Percentiles rank a stretch among this genome's conserved stretches.
phyloP scores from a whole-genome alignment of 2,329 filamentous ascomycete species.

The Pleurostoma richardsiae region DNA sequence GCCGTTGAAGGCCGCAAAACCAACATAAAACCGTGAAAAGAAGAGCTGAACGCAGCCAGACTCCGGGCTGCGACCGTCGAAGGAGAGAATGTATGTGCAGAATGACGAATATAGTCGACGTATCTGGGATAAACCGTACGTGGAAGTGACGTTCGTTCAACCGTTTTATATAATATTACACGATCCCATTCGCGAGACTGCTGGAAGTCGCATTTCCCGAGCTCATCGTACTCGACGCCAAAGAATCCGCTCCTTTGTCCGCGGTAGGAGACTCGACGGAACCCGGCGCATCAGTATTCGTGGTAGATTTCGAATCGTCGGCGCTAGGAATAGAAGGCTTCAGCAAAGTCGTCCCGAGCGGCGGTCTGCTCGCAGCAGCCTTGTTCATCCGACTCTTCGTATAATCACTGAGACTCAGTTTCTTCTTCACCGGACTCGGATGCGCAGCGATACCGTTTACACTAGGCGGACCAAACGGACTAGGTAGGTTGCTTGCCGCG shows the following conservation, averaged over 20 bases:
- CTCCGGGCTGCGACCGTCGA: not conserved
- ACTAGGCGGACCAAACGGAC: slow-evolving; percentile 34
- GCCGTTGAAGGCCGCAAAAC: too few relatives aligned
- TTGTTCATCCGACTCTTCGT: slow-evolving; percentile 55
- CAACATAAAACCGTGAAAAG: not conserved
- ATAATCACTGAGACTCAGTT: slow-evolving; percentile 62
- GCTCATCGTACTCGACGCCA: too few relatives aligned
- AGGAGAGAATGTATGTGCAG: not conserved
- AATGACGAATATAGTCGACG: too few relatives aligned
- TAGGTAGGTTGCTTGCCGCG: slow-evolving; percentile 30
- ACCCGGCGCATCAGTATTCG: slow-evolving; percentile 8
- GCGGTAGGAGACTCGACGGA: slow-evolving; percentile 7
- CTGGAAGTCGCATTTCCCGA: too few relatives aligned
- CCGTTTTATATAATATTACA: too few relatives aligned
- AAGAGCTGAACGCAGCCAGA: not conserved
- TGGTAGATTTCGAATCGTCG: slow-evolving; percentile 34
- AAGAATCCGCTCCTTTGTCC: slow-evolving; percentile 2
- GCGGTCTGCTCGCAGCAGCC: slow-evolving; percentile 38
- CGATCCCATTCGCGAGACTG: too few relatives aligned
- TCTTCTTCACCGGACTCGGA: slow-evolving; percentile 62
- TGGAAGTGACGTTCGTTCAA: too few relatives aligned
- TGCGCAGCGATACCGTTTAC: slow-evolving; percentile 39
- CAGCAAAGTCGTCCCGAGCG: slow-evolving; percentile 20
- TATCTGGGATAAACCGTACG: too few relatives aligned
- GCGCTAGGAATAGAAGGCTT: slow-evolving; percentile 29